Percentiles rank a stretch among this genome's conserved stretches.
Evolutionary conservation across 495 filamentous ascomycete species (phyloP).

Genomic region (Hypoxylon lienhwacheense): DNA sequence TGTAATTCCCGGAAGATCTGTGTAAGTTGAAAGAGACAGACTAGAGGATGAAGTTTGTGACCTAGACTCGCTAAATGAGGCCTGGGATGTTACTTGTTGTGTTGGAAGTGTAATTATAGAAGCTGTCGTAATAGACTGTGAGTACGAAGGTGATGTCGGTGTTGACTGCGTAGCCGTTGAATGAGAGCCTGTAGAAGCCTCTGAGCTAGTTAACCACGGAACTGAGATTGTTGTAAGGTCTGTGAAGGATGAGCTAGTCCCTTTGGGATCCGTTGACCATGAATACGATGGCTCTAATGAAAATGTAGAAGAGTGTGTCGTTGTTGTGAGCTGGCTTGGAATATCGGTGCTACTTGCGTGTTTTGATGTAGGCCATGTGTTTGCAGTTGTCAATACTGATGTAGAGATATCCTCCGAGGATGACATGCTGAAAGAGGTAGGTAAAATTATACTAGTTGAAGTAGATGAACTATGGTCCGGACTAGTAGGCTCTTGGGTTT

Average conservation of each 20-base stretch:
- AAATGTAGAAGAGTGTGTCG: neutral
- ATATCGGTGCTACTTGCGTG: neutral
- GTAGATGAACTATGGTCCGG: conserved; percentile 2
- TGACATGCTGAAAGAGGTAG: neutral
- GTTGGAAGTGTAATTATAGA: too few species aligned
- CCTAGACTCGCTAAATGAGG: neutral
- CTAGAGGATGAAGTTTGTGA: conserved; percentile 1
- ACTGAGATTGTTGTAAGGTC: neutral
- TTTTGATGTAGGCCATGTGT: neutral
- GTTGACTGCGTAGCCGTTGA: neutral
- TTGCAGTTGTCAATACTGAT: neutral
- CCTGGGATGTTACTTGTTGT: neutral
- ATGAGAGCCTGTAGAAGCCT: too few species aligned
- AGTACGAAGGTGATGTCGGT: neutral
- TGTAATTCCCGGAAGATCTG: neutral
- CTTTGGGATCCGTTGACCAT: neutral
- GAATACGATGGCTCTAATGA: neutral
- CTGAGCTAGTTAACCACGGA: neutral
- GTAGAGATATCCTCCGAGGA: neutral
- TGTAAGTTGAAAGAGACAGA: conserved; percentile 7
- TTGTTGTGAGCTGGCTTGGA: conserved; percentile 1
- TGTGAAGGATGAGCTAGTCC: neutral
- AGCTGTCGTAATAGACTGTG: too few species aligned
- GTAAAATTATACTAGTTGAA: neutral
- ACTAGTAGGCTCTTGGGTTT: neutral